phyloP scores from a whole-genome alignment of 768 basidiomycete genomes.

The Cubamyces lactineus region DNA sequence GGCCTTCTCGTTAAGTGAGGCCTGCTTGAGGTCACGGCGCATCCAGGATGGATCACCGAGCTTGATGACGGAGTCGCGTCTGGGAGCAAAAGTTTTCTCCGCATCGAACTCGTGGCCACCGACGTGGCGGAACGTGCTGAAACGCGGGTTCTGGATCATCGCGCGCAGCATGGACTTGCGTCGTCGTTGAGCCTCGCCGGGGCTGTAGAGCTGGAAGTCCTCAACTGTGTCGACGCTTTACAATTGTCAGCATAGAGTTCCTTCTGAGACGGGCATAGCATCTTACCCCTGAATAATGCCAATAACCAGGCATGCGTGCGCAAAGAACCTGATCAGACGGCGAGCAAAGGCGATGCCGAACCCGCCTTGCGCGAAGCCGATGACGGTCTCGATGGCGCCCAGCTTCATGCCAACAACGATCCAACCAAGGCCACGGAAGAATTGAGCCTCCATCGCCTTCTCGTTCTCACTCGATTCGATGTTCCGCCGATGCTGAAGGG shows the following conservation, averaged over 20 bases:
- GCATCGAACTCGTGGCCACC: conserved; percentile 24
- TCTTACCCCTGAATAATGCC: conserved; percentile 69
- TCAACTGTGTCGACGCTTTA: conserved; percentile 56
- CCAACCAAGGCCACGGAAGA: conserved; percentile 68
- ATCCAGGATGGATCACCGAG: conserved; percentile 26
- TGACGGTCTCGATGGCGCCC: conserved; percentile 63
- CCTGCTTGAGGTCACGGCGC: conserved; percentile 18
- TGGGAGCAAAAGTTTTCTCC: conserved; percentile 18
- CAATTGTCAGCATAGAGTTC: conserved; percentile 25
- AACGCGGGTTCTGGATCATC: conserved; percentile 57
- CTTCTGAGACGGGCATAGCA: too few relatives aligned
- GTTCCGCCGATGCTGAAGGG: conserved; percentile 52
- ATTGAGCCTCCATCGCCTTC: conserved; percentile 38
- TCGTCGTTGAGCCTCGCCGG: conserved; percentile 28
- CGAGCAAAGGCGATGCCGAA: conserved; percentile 60
- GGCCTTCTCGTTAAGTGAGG: background rate
- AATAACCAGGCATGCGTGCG: conserved; percentile 57
- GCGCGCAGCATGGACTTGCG: conserved; percentile 46
- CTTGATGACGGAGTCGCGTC: conserved; percentile 18
- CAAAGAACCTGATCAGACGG: conserved; percentile 58
- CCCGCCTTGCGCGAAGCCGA: conserved; percentile 60
- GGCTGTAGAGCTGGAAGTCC: conserved; percentile 52
- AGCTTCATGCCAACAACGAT: conserved; percentile 61
- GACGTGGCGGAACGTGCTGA: conserved; percentile 53
- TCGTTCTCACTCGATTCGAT: conserved; percentile 47